Evolutionary conservation across 768 basidiomycete species (phyloP).

Genomic region (Naganishia friedmannii): DNA sequence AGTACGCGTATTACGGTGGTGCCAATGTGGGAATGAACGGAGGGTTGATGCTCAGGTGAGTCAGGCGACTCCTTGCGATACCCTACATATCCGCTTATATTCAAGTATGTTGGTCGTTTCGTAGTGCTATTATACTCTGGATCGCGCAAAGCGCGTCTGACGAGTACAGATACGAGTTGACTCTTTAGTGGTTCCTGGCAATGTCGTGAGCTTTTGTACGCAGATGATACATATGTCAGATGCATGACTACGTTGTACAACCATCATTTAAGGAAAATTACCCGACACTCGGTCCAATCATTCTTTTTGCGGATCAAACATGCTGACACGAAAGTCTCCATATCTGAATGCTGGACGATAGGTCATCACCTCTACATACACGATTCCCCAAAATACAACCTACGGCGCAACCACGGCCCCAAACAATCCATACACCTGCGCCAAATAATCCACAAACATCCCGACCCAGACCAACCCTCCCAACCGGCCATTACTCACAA

Average conservation of each 20-base stretch:
- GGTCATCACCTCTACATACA: not conserved
- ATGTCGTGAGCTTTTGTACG: not conserved
- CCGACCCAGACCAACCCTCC: constrained; percentile 87
- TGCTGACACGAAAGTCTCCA: not conserved
- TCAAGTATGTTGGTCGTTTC: not conserved
- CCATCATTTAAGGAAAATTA: not conserved
- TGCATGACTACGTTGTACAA: constrained; percentile 1
- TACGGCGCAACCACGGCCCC: not conserved
- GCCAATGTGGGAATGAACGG: constrained; percentile 94
- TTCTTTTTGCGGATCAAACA: not conserved
- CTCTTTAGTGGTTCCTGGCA: constrained; percentile 55
- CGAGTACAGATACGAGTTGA: constrained; percentile 92
- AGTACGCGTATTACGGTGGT: constrained; percentile 82
- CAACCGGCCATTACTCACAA: constrained; percentile 79
- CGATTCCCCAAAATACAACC: not conserved
- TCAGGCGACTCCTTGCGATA: not conserved
- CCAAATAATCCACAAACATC: constrained; percentile 65
- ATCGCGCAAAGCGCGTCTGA: constrained; percentile 76
- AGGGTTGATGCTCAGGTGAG: constrained; percentile 56
- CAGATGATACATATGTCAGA: not conserved
- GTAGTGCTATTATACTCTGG: constrained; percentile 85
- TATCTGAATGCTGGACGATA: not conserved
- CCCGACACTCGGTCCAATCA: not conserved
- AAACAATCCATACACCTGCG: constrained; percentile 13
- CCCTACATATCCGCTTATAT: not conserved